These are phyloP conservation scores for Orbilia ellipsospora DNA, from an alignment of 2,329 filamentous ascomycete species.

Conservation along the genomic window DNA sequence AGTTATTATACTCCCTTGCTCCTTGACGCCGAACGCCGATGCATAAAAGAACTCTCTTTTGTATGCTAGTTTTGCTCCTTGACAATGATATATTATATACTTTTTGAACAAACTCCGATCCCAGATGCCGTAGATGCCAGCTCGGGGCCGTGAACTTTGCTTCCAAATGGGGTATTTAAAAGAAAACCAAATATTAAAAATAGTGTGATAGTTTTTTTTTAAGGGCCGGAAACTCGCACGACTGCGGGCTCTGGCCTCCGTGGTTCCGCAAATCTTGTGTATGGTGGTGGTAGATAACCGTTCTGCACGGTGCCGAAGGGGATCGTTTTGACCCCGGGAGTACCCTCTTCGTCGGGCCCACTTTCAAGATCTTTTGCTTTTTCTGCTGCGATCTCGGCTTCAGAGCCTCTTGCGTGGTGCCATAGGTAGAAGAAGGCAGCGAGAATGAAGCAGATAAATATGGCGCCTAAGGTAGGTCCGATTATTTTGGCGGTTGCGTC, in stretches of 20 bases:
- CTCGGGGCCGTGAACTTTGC: too few species aligned
- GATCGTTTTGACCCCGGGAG: constrained; percentile 20
- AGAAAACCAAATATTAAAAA: background rate
- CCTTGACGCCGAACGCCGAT: background rate
- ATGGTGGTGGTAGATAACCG: constrained; percentile 33
- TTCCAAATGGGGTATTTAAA: background rate
- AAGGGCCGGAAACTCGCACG: constrained; percentile 13
- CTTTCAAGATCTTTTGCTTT: constrained; percentile 19
- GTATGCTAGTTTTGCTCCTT: too few species aligned
- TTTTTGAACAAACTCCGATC: background rate
- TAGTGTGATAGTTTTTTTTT: background rate
- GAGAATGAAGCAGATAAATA: constrained; percentile 32
- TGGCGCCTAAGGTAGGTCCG: constrained; percentile 30
- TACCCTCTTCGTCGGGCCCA: background rate
- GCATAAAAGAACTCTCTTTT: background rate
- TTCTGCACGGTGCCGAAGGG: constrained; percentile 19
- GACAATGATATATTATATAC: background rate
- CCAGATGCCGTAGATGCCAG: background rate
- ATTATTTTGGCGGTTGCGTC: constrained; percentile 14
- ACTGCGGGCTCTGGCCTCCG: constrained; percentile 42
- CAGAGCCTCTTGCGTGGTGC: constrained; percentile 34
- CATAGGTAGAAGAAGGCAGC: constrained; percentile 31
- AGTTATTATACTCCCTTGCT: too few species aligned
- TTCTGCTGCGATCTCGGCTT: constrained; percentile 30
- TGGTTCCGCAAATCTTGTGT: constrained; percentile 28